Percentiles rank a stretch among this genome's conserved stretches.
Evolutionary conservation across 2,329 filamentous ascomycete genomes (phyloP).

Genomic region (Trichophyton rubrum): DNA sequence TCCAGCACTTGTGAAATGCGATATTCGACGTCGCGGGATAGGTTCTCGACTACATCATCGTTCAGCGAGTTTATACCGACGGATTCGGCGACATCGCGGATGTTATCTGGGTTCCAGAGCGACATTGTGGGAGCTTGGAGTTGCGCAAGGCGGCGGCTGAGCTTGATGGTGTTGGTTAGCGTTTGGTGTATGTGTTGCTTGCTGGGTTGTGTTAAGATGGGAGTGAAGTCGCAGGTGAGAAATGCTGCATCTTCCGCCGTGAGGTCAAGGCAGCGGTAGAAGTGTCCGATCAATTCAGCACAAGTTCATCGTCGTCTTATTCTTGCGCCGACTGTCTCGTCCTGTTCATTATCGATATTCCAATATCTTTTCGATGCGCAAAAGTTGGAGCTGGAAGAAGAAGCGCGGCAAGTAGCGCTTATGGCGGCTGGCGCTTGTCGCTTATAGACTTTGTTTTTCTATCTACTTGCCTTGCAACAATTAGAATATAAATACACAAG

Average conservation of each 20-base stretch:
- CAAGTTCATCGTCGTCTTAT: background rate
- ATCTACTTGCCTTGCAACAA: background rate
- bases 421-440: background rate
- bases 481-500: background rate
- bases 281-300: background rate
- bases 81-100: conserved; percentile 90
- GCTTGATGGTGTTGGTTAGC: background rate
- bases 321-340: no score
- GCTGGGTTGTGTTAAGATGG: background rate
- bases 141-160: background rate
- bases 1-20: conserved; percentile 86
- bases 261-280: background rate
- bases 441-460: background rate
- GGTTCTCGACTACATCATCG: conserved; percentile 74
- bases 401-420: background rate
- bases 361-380: background rate
- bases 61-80: conserved; percentile 71
- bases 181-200: background rate
- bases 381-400: background rate
- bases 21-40: conserved; percentile 91
- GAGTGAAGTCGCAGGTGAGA: no score
- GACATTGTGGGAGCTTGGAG: conserved; percentile 34
- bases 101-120: conserved; percentile 93
- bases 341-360: no score
- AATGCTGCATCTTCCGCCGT: background rate